These are phyloP conservation scores for Botrytis porri DNA, from an alignment of 2,329 filamentous ascomycete genomes.

Conservation along the genomic window DNA sequence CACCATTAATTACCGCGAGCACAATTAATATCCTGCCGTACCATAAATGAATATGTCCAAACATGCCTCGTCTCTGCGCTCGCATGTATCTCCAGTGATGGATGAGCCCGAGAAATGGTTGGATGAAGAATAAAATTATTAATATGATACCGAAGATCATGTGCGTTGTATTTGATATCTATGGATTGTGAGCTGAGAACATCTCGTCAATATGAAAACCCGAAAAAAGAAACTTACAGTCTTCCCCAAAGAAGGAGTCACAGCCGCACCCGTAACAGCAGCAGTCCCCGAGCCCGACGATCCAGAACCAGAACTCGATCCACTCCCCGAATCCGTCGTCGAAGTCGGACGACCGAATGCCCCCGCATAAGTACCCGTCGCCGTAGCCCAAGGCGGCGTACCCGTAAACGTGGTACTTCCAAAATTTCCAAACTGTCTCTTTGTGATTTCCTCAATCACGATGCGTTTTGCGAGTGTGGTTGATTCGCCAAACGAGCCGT, in stretches of 20 bases:
- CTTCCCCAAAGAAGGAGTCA: not conserved
- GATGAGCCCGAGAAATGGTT: constrained; percentile 55
- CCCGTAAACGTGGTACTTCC: not conserved
- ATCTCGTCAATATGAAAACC: rapidly evolving
- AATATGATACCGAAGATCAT: constrained; percentile 56
- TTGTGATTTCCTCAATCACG: not conserved
- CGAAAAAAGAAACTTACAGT: constrained; percentile 41
- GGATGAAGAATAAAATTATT: constrained; percentile 52
- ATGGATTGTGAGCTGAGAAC: constrained; percentile 8
- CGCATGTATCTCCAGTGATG: constrained; percentile 56
- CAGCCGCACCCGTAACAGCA: not conserved
- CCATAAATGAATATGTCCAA: constrained; percentile 61
- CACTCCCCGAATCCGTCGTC: not conserved
- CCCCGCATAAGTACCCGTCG: not conserved
- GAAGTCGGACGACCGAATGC: not conserved
- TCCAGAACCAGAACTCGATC: not conserved
- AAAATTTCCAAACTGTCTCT: constrained; percentile 15
- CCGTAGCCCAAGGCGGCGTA: constrained; percentile 13
- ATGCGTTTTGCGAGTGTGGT: not conserved
- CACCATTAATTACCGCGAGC: constrained; percentile 61
- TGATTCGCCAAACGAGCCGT: constrained; percentile 23
- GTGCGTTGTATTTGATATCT: constrained; percentile 55
- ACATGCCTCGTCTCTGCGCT: constrained; percentile 46
- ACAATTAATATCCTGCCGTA: constrained; percentile 57
- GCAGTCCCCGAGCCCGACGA: not conserved